A percentile compares a stretch with the other conserved stretches of the same genome.
phyloP scores from a whole-genome alignment of 2,329 filamentous ascomycete genomes.

The Cyanodermella asteris region DNA sequence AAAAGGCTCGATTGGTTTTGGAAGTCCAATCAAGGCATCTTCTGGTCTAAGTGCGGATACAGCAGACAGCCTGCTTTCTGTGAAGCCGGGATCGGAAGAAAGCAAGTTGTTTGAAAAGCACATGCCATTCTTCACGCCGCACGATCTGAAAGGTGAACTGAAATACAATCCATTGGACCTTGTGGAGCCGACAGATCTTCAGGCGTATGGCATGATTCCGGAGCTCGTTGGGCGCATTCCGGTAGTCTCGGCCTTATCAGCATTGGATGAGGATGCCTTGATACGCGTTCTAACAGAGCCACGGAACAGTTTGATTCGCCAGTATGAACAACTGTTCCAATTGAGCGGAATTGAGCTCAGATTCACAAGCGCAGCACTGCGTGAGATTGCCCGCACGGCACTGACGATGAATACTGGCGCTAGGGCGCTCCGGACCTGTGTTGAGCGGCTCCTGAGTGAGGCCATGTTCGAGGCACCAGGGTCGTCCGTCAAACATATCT shows the following conservation, averaged over 20 bases:
- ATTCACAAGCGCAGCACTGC: conserved; percentile 65
- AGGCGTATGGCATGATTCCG: conserved; percentile 76
- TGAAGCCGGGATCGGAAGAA: conserved; percentile 42
- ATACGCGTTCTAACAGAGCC: conserved; percentile 83
- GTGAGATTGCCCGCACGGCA: conserved; percentile 55
- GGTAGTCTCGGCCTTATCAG: conserved; percentile 65
- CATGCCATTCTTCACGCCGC: conserved; percentile 34
- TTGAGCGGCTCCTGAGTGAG: conserved; percentile 57
- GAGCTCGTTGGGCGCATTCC: conserved; percentile 92
- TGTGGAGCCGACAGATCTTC: conserved; percentile 52
- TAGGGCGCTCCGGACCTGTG: conserved; percentile 54
- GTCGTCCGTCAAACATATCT: conserved; percentile 43
- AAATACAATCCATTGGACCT: conserved; percentile 48
- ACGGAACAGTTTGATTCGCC: conserved; percentile 64
- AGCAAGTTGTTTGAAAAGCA: conserved; percentile 36
- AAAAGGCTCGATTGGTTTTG: conserved; percentile 74
- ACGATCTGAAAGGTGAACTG: conserved; percentile 15
- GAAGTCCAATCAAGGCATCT: conserved; percentile 64
- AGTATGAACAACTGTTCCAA: conserved; percentile 75
- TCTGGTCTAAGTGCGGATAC: too few species aligned
- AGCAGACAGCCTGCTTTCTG: conserved; percentile 24
- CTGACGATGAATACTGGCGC: conserved; percentile 55
- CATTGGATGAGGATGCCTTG: conserved; percentile 45
- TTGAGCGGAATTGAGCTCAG: conserved; percentile 55
- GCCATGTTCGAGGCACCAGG: conserved; percentile 62